Conservation (phyloP, 805 yeast genomes). For the Candida easanensis region DNA sequence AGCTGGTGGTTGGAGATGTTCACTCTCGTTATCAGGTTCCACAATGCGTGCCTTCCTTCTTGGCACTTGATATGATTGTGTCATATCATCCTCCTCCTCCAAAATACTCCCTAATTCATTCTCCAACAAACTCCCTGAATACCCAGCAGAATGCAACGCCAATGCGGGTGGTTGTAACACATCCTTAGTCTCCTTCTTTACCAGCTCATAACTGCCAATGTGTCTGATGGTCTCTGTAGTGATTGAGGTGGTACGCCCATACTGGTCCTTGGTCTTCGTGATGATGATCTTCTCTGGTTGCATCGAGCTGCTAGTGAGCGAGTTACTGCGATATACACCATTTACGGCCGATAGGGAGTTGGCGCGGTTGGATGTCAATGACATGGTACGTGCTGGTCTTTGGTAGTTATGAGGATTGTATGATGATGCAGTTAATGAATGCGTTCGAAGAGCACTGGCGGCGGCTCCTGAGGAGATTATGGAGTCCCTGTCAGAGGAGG, state of each 20-base stretch:
- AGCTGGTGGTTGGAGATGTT: background rate
- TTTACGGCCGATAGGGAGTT: conserved; percentile 12
- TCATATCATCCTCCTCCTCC: conserved; percentile 24
- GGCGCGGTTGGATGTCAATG: conserved; percentile 11
- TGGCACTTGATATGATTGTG: background rate
- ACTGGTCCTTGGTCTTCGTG: conserved; percentile 46
- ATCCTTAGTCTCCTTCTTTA: conserved; percentile 43
- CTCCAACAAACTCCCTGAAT: conserved; percentile 26
- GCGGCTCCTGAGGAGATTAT: conserved; percentile 26
- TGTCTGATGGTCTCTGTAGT: conserved; percentile 51
- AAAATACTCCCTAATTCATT: conserved; percentile 30
- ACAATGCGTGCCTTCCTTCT: background rate
- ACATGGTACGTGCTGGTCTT: conserved; percentile 3
- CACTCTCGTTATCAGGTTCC: background rate
- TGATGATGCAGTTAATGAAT: conserved; percentile 22
- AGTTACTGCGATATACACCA: conserved; percentile 2
- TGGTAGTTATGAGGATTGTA: conserved; percentile 8
- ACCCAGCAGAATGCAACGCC: conserved; percentile 23
- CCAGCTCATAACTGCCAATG: conserved; percentile 46
- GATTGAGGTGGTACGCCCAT: conserved; percentile 53
- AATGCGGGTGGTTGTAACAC: conserved; percentile 25
- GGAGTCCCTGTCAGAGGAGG: conserved; percentile 11
- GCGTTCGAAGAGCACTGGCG: conserved; percentile 19
- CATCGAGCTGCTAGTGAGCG: conserved; percentile 8
- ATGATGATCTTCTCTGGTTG: conserved; percentile 32